Evolutionary conservation across 371 early-diverging fungal genomes (phyloP).

Genomic region (Syncephalis fuscata): DNA sequence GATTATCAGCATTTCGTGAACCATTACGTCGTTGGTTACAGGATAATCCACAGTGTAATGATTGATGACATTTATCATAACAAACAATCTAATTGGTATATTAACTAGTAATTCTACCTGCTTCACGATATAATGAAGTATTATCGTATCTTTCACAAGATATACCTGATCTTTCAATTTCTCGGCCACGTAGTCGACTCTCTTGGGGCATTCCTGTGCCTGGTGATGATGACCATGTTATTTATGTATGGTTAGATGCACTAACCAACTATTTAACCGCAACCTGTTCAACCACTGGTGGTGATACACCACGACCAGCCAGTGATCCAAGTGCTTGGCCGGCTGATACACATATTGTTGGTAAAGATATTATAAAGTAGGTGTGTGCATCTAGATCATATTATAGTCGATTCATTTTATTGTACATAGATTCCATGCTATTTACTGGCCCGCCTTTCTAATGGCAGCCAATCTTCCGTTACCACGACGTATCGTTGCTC

Average conservation of each 20-base stretch:
- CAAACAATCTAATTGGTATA: neutral
- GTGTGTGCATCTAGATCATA: neutral
- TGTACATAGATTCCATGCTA: slow-evolving; percentile 63
- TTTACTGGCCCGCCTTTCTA: slow-evolving; percentile 91
- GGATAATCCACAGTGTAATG: slow-evolving; percentile 24
- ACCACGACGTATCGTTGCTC: slow-evolving; percentile 68
- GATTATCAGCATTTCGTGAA: slow-evolving; percentile 41
- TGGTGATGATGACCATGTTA: slow-evolving; percentile 67
- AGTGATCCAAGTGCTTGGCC: slow-evolving; percentile 31
- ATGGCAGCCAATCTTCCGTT: slow-evolving; percentile 69
- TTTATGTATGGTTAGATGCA: slow-evolving; percentile 97
- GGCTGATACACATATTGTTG: slow-evolving; percentile 71
- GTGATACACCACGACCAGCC: slow-evolving; percentile 4
- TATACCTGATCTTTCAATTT: slow-evolving; percentile 68
- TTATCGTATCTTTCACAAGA: slow-evolving; percentile 27
- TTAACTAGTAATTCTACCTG: slow-evolving; percentile 44
- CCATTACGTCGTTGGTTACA: slow-evolving; percentile 51
- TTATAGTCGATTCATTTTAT: neutral
- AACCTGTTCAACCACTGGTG: slow-evolving; percentile 8
- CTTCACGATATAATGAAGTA: slow-evolving; percentile 38
- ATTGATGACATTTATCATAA: neutral
- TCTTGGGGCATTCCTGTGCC: slow-evolving; percentile 93
- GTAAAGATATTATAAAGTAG: slow-evolving; percentile 89
- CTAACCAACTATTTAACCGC: slow-evolving; percentile 84
- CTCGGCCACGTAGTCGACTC: slow-evolving; percentile 58